Evolutionary conservation across 2,329 filamentous ascomycete species (phyloP).

Genomic region (Colletotrichum tropicicola): DNA sequence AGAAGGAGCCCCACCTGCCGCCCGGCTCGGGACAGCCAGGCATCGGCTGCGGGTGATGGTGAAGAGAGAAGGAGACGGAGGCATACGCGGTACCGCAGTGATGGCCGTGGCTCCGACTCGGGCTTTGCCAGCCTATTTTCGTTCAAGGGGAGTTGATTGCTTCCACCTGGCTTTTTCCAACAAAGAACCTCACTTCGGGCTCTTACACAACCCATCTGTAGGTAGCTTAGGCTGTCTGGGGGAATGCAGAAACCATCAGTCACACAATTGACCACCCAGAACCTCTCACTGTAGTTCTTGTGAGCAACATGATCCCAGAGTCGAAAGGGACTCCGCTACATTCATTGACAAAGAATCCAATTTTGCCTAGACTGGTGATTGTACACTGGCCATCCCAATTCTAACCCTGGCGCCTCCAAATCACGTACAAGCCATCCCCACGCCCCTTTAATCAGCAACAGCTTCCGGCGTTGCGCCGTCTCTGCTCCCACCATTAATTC

Average conservation of each 20-base stretch:
- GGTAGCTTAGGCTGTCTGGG: no score
- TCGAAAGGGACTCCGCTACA: not conserved
- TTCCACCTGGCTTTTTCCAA: no score
- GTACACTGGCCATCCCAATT: constrained; percentile 28
- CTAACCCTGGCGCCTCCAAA: constrained; percentile 29
- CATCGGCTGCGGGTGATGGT: not conserved
- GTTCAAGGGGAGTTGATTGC: not conserved
- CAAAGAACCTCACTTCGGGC: no score
- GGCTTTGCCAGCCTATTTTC: not conserved
- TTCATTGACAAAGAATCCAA: constrained; percentile 28
- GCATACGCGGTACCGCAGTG: not conserved
- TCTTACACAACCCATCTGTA: no score
- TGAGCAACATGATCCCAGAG: no score
- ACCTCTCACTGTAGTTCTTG: not conserved
- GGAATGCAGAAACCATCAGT: no score
- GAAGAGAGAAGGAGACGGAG: not conserved
- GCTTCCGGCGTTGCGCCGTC: not conserved
- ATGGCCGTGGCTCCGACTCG: not conserved
- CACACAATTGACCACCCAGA: no score
- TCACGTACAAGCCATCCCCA: constrained; percentile 17
- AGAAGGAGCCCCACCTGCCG: not conserved
- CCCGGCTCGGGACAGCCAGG: not conserved
- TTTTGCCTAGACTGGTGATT: constrained; percentile 31
- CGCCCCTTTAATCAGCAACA: not conserved
- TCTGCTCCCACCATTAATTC: not conserved